phyloP scores from a whole-genome alignment of 495 filamentous ascomycete species.

The Tuber melanosporum region DNA sequence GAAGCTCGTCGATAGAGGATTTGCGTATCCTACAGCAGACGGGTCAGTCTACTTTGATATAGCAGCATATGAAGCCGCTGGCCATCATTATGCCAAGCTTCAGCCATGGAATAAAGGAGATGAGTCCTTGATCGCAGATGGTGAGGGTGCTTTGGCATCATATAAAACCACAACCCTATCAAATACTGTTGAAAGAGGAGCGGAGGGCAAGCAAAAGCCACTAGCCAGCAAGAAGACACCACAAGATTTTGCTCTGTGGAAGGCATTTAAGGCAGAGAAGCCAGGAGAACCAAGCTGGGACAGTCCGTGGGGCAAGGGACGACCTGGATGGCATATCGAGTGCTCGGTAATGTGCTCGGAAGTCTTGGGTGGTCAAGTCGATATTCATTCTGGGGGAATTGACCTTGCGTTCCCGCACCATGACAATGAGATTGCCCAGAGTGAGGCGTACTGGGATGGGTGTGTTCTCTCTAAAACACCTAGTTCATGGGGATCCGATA shows the following conservation, averaged over 20 bases:
- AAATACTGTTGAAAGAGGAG: slow-evolving; percentile 55
- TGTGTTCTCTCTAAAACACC: slow-evolving; percentile 9
- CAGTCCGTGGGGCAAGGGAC: slow-evolving; percentile 75
- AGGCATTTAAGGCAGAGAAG: slow-evolving; percentile 89
- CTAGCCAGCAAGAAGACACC: slow-evolving; percentile 31
- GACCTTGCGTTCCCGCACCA: slow-evolving; percentile 95
- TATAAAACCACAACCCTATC: slow-evolving; percentile 25
- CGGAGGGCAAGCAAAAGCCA: background rate
- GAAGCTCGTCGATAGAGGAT: slow-evolving; percentile 68
- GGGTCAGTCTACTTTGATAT: slow-evolving; percentile 96
- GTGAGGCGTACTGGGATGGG: slow-evolving; percentile 69
- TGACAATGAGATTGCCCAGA: slow-evolving; percentile 92
- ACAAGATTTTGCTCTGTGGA: slow-evolving; percentile 88
- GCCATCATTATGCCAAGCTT: slow-evolving; percentile 76
- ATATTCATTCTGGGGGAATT: slow-evolving; percentile 90
- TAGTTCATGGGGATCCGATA: background rate
- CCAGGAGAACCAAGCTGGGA: slow-evolving; percentile 87
- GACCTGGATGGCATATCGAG: slow-evolving; percentile 97
- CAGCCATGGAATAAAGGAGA: slow-evolving; percentile 83
- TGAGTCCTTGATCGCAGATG: slow-evolving; percentile 74
- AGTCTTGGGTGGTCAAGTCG: slow-evolving; percentile 71
- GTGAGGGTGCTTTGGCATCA: slow-evolving; percentile 69
- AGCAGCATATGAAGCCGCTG: slow-evolving; percentile 70
- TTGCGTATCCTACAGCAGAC: slow-evolving; percentile 71
- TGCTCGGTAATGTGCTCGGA: slow-evolving; percentile 95